phyloP scores from a whole-genome alignment of 2,329 filamentous ascomycete genomes.

The Colletotrichum neosansevieriae region DNA sequence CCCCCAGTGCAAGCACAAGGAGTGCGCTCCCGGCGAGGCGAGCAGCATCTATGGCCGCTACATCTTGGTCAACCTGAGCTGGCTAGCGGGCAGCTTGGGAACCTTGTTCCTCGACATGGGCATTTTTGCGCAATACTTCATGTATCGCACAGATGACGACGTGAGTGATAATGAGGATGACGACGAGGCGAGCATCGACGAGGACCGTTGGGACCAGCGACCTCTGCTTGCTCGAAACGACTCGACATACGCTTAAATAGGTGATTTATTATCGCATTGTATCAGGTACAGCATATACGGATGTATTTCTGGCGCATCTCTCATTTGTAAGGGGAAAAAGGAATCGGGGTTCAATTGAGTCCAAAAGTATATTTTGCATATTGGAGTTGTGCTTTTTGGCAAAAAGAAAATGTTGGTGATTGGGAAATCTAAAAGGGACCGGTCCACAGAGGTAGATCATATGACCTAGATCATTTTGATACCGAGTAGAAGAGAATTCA shows the following conservation, averaged over 20 bases:
- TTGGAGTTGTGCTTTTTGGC: not conserved
- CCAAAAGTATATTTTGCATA: slow-evolving; percentile 25
- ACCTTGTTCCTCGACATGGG: slow-evolving; percentile 86
- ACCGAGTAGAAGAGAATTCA: slow-evolving; percentile 4
- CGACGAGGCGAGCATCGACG: slow-evolving; percentile 47
- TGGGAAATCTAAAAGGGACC: slow-evolving; percentile 21
- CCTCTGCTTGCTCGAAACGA: slow-evolving; percentile 43
- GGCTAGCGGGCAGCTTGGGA: slow-evolving; percentile 89
- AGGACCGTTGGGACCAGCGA: slow-evolving; percentile 53
- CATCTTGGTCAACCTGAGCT: slow-evolving; percentile 89
- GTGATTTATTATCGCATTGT: not conserved
- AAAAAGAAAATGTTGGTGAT: not conserved
- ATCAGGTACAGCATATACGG: slow-evolving; percentile 3
- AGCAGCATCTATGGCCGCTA: slow-evolving; percentile 79
- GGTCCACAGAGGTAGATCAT: slow-evolving; percentile 20
- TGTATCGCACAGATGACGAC: slow-evolving; percentile 73
- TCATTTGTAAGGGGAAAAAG: slow-evolving; percentile 3
- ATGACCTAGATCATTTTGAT: slow-evolving; percentile 18
- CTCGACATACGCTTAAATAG: slow-evolving; percentile 27
- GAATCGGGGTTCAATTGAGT: not conserved
- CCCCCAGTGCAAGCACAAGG: slow-evolving; percentile 69
- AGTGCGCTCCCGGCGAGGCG: slow-evolving; percentile 76
- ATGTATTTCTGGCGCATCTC: slow-evolving; percentile 13
- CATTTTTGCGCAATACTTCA: slow-evolving; percentile 92
- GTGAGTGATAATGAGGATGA: slow-evolving; percentile 45